Percentiles rank a stretch among this genome's conserved stretches.
Conservation (phyloP, 2,329 filamentous ascomycete genomes). For the Phoma sp. region DNA sequence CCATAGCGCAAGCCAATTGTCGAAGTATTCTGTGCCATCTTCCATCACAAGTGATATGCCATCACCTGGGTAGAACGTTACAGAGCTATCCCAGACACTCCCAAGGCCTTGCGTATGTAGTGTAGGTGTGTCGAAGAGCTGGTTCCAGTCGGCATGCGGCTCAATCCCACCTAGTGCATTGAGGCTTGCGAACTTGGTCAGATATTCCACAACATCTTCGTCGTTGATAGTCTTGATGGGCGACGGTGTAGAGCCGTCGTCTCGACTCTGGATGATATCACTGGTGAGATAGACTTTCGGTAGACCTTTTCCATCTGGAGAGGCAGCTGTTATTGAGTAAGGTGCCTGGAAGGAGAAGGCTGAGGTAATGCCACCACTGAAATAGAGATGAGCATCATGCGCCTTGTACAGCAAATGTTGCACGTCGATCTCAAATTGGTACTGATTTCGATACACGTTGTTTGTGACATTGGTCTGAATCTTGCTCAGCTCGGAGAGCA, state of each 20-base stretch:
- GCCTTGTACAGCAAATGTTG: too few species aligned
- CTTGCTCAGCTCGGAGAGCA: conserved; percentile 32
- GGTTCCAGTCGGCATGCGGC: conserved; percentile 52
- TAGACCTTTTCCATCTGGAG: conserved; percentile 33
- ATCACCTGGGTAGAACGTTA: conserved; percentile 48
- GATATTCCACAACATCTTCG: conserved; percentile 23
- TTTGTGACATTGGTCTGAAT: too few species aligned
- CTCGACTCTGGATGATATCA: conserved; percentile 31
- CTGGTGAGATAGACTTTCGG: conserved; percentile 40
- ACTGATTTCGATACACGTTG: conserved; percentile 43
- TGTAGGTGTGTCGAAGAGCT: conserved; percentile 29
- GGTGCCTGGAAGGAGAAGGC: conserved; percentile 34
- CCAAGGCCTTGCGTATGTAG: conserved; percentile 26
- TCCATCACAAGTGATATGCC: conserved; percentile 31
- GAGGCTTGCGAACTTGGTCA: conserved; percentile 26
- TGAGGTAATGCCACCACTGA: conserved; percentile 31
- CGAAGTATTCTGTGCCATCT: conserved; percentile 25
- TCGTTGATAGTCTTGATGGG: conserved; percentile 33
- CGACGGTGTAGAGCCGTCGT: conserved; percentile 30
- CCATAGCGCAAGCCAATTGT: conserved; percentile 27
- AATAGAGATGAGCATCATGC: conserved; percentile 43
- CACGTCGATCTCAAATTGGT: conserved; percentile 48
- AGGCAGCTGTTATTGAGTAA: conserved; percentile 30
- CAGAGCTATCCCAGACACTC: conserved; percentile 20
- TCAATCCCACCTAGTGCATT: conserved; percentile 49